Conservation (phyloP, 2,329 filamentous ascomycete genomes). For the Arthrobotrys sphaeroides region DNA sequence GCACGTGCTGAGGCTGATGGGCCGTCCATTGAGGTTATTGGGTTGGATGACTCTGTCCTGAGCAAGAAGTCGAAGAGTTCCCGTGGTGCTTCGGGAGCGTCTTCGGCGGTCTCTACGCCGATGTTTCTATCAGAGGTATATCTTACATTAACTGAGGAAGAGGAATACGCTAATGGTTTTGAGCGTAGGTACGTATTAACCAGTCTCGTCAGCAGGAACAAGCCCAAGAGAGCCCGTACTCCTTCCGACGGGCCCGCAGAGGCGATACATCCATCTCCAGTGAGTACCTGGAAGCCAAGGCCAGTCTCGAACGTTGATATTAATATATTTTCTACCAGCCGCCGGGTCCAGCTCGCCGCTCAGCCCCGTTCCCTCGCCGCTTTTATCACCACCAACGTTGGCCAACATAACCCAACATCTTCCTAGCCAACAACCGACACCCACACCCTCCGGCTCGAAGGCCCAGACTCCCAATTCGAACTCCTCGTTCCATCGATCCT, state of each 20-base stretch:
- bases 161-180: background rate
- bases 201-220: background rate
- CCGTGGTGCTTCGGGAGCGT: background rate
- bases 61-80: background rate
- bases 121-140: background rate
- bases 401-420: background rate
- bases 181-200: background rate
- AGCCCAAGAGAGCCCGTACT: constrained; percentile 15
- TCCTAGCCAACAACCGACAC: background rate
- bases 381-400: background rate
- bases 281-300: background rate
- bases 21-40: background rate
- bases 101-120: background rate
- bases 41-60: background rate
- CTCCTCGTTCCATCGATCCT: background rate
- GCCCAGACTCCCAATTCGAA: background rate
- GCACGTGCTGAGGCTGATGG: background rate
- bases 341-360: background rate
- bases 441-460: background rate
- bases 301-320: background rate
- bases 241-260: constrained; percentile 23
- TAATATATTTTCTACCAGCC: background rate
- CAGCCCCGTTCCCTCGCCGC: no score
- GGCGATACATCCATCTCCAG: constrained; percentile 1
- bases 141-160: no score